These are phyloP conservation scores for Lentinus tigrinus DNA, from an alignment of 768 basidiomycete genomes.

Conservation along the genomic window DNA sequence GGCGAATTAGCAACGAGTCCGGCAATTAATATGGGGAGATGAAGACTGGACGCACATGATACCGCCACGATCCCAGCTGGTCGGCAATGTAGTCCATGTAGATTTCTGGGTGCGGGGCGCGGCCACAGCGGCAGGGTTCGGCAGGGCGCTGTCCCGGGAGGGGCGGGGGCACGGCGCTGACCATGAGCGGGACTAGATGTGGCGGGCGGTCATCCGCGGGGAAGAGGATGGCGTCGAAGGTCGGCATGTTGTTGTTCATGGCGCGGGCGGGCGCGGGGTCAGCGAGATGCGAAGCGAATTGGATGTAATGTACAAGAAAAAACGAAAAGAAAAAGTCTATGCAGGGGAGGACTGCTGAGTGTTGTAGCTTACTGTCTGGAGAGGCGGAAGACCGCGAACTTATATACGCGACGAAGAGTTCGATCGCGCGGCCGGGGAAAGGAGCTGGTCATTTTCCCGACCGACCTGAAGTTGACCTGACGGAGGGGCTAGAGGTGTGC, in stretches of 20 bases:
- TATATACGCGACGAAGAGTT: constrained; percentile 10
- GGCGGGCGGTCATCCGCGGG: constrained; percentile 79
- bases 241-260: constrained; percentile 60
- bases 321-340: constrained; percentile 6
- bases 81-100: constrained; percentile 87
- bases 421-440: neutral
- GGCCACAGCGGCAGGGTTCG: constrained; percentile 43
- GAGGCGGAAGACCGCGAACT: constrained; percentile 7
- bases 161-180: constrained; percentile 45
- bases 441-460: neutral
- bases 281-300: neutral
- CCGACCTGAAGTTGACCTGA: neutral
- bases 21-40: constrained; percentile 9
- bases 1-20: constrained; percentile 15
- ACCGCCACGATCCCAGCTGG: constrained; percentile 68
- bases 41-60: constrained; percentile 48
- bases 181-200: constrained; percentile 71
- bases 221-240: constrained; percentile 74
- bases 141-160: constrained; percentile 13
- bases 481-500: neutral
- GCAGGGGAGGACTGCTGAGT: constrained; percentile 1
- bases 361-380: constrained; percentile 11
- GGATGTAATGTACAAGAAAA: constrained; percentile 8
- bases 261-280: neutral
- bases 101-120: constrained; percentile 80